phyloP scores from a whole-genome alignment of 352 stramenopile species.

The Phytophthora constricta region DNA sequence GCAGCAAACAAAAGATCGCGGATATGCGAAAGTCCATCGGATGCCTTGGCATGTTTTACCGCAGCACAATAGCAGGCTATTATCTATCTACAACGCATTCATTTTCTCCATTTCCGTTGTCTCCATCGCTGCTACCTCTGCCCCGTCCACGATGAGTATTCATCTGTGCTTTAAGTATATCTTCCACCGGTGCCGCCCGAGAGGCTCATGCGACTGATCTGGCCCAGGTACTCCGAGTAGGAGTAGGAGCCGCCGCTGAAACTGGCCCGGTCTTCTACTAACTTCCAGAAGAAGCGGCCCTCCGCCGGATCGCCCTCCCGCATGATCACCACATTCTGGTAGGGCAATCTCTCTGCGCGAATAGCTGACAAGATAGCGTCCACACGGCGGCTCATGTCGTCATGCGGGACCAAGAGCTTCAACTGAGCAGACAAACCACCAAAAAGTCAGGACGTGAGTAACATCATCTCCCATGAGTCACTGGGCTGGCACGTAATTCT shows the following conservation, averaged over 20 bases:
- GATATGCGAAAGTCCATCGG: too few species aligned
- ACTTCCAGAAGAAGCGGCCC: constrained; percentile 96
- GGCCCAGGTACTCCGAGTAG: constrained; percentile 97
- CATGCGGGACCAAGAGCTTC: constrained; percentile 82
- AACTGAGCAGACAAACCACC: constrained; percentile 41
- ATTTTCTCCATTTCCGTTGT: constrained; percentile 26
- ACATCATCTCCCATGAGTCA: constrained; percentile 24
- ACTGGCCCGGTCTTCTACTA: constrained; percentile 98
- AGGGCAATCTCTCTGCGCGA: constrained; percentile 85
- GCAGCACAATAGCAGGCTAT: background rate
- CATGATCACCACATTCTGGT: constrained; percentile 91
- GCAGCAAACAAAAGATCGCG: background rate
- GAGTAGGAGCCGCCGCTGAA: constrained; percentile 97
- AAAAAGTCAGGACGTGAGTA: constrained; percentile 28
- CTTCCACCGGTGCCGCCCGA: constrained; percentile 46
- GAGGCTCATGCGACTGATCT: constrained; percentile 85
- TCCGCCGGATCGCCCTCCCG: constrained; percentile 95
- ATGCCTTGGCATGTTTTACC: too few species aligned
- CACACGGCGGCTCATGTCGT: constrained; percentile 87
- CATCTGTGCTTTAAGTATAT: constrained; percentile 62
- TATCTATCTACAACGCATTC: constrained; percentile 1
- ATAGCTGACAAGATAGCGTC: constrained; percentile 90
- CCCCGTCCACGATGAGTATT: constrained; percentile 12
- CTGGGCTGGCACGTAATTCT: constrained; percentile 10
- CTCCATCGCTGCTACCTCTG: constrained; percentile 18